Base-by-base conservation (phyloP, 2,329 filamentous ascomycete species). In the Septoria linicola region DNA sequence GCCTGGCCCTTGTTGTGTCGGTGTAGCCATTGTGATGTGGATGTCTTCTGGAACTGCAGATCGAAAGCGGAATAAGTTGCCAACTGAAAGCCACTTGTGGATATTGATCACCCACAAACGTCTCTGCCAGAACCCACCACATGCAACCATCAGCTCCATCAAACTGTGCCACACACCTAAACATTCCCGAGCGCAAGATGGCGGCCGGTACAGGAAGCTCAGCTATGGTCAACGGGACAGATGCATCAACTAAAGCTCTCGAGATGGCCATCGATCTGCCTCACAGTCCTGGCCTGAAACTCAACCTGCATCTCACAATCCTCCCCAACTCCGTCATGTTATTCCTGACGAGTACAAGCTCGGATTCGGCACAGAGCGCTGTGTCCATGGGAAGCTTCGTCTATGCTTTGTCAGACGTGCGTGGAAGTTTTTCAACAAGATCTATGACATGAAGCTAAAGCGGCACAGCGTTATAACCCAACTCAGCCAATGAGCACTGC, bases 341-440 rank as follows among this genome's bases (percentile, higher is more conserved):
- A 8, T 83, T 83, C 65, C 69, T 84, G 37, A 76, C 79, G 1
- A 81, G 77, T 0, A 78, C 78, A 6, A 72, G 74, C 2, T 64
- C 74, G 1, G 79, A 75, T 16, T 63, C 69, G 1, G 56, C 65
- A 36, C 60, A 51, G 43, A 35, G 40, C 80, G 34, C 74, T 80
- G 42, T 72, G 2, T 60, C 70, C 1, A 79, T 97, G 71, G 92
- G 93, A 2, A 96, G 89, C 42, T 92, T 97, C 66, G 88, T 97
- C 39, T 97, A 96, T 68, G 88, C 91, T 2, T 81, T 99, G 68
- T 92, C 93, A 13, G 87, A 96, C 73, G 93, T 96, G 74, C 63
- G 76, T 46, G 19, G 3, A 13, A 13, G 11, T 19, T n/a, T 39
- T 14, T 20, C 19, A 23, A 8, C 23, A 32, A 30, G 25, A 37